These are phyloP conservation scores for Ascochyta fabae DNA, from an alignment of 2,329 filamentous ascomycete species.

Conservation along the genomic window DNA sequence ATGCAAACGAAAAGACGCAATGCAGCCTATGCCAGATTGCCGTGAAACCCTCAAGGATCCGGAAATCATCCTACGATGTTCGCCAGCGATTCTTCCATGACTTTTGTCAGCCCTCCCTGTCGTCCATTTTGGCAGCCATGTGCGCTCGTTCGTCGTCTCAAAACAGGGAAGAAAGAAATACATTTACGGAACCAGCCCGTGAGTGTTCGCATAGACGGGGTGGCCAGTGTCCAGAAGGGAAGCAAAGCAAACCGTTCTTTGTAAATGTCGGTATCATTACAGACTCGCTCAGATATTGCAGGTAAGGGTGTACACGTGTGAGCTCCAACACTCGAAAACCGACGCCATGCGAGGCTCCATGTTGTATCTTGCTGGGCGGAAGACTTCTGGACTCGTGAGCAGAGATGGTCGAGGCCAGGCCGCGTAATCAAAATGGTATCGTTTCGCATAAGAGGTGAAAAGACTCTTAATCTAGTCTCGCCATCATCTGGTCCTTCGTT, in stretches of 20 bases:
- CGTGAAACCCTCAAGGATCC: slow-evolving; percentile 30
- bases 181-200: slow-evolving; percentile 43
- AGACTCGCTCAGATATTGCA: slow-evolving; percentile 48
- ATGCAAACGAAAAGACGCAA: slow-evolving; percentile 44
- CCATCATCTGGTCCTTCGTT: slow-evolving; percentile 95
- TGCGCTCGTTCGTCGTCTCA: slow-evolving; percentile 37
- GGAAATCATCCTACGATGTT: slow-evolving; percentile 38
- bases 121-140: slow-evolving; percentile 35
- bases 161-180: slow-evolving; percentile 40
- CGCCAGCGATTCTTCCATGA: slow-evolving; percentile 32
- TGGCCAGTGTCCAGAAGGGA: slow-evolving; percentile 38
- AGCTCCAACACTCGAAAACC: slow-evolving; percentile 42
- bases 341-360: slow-evolving; percentile 47
- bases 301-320: slow-evolving; percentile 44
- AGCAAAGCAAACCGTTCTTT: slow-evolving; percentile 45
- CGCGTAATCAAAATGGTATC: slow-evolving; percentile 50
- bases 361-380: slow-evolving; percentile 42
- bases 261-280: slow-evolving; percentile 49
- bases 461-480: slow-evolving; percentile 79
- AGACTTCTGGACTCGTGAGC: slow-evolving; percentile 40
- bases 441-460: slow-evolving; percentile 44
- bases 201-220: slow-evolving; percentile 35
- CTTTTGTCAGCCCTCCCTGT: slow-evolving; percentile 42
- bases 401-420: slow-evolving; percentile 44
- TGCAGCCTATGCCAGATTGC: slow-evolving; percentile 34